Base-by-base conservation (phyloP, 1,139 yeast species). In the Kurtzmaniella natalensis region DNA sequence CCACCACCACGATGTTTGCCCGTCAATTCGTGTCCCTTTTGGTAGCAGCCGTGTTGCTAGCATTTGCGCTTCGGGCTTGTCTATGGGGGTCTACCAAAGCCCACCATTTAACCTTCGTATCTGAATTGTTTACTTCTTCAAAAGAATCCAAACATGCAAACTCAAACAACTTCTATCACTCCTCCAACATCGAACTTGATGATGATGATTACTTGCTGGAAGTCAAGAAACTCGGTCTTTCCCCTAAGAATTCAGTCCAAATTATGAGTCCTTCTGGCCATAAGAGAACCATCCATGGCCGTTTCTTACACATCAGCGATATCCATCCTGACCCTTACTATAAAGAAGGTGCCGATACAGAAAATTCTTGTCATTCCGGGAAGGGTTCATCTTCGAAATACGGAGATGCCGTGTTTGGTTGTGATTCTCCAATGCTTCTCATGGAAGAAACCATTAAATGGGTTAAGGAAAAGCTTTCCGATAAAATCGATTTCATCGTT, bases 241-340 rank as follows among this genome's bases (percentile, higher is more conserved):
- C 65, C 2, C 60, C 58, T 7, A 61, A 62, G 36, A 45, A 48
- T 16, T 62, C 65, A 1, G 52, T 66, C 14, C 42, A 45, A 8
- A 42, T 66, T 17, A 40, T 61, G 10, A 51, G 55, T 17, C 56
- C 54, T 35, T 51, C 53, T 3, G 49, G 61, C 32, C 17, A 19
- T 8, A 27, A 33, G 4, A 22, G 32, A 14, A 40, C 34, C 4
- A 37, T 70, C 5, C 81, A 79, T 46, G 95, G 95, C 1, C 57
- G 92, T 37, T 86, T 86, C 48, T 59, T 86, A n/a, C 95, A 86
- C 50, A 70, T 86, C 20, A 84, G 95, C 0, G 95, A 86, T 53
- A 66, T 86, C 40, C 95, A 86, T 48, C 95, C 95, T 0, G 95
- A 86, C 53, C 81, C 80, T n/a, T 64, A 63, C 50, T 85, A 82